phyloP scores from a whole-genome alignment of 2,329 filamentous ascomycete genomes.

The Fusarium sublunatum region DNA sequence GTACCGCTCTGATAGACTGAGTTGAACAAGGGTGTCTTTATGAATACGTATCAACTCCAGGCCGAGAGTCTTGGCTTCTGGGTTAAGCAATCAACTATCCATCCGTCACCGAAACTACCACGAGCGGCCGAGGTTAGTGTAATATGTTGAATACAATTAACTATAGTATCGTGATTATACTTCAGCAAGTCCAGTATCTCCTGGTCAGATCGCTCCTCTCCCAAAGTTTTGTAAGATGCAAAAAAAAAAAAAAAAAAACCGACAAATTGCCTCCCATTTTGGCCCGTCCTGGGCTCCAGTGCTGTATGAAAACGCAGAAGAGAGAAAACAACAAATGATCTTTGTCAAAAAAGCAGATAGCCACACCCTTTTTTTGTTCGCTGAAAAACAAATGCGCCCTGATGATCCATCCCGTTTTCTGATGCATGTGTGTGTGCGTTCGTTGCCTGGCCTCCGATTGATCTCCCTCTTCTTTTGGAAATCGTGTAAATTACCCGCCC shows the following conservation, averaged over 20 bases:
- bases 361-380: constrained; percentile 35
- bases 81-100: neutral
- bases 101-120: neutral
- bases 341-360: constrained; percentile 32
- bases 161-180: constrained; percentile 15
- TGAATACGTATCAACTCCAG: neutral
- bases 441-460: constrained; percentile 20
- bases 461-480: constrained; percentile 22
- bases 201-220: neutral
- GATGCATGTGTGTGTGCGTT: constrained; percentile 12
- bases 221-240: constrained; percentile 25
- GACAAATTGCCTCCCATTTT: constrained; percentile 30
- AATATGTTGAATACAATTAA: constrained; percentile 33
- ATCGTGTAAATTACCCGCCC: constrained; percentile 24
- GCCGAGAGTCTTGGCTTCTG: neutral
- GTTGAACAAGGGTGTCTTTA: neutral
- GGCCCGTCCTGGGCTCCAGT: constrained; percentile 27
- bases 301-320: neutral
- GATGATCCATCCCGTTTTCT: constrained; percentile 30
- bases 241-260: constrained; percentile 14
- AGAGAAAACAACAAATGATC: constrained; percentile 14
- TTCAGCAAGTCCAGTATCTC: neutral
- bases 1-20: constrained; percentile 3
- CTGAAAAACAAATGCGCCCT: constrained; percentile 35
- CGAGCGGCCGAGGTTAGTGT: neutral